A percentile compares a stretch with the other conserved stretches of the same genome.
Evolutionary conservation across 768 basidiomycete species (phyloP).

Genomic region (Pisolithus albus): DNA sequence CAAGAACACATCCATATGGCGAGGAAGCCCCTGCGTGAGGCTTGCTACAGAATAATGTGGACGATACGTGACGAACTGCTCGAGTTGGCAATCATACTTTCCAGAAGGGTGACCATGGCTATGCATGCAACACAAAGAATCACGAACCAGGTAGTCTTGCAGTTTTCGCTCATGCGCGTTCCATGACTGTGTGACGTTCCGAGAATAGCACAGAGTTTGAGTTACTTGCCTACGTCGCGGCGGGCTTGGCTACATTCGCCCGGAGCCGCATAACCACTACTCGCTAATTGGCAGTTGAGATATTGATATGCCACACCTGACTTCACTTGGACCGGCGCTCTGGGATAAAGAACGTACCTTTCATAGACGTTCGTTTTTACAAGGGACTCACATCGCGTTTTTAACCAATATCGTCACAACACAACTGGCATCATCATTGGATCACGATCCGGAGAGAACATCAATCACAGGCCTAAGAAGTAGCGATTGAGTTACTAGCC

Average conservation of each 20-base stretch:
- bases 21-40: constrained; percentile 7
- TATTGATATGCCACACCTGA: background rate
- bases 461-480: background rate
- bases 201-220: background rate
- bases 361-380: background rate
- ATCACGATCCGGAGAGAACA: background rate
- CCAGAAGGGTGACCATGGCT: constrained; percentile 6
- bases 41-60: background rate
- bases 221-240: background rate
- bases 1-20: constrained; percentile 16
- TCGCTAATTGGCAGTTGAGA: background rate
- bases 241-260: background rate
- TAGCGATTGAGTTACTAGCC: background rate
- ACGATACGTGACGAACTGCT: constrained; percentile 2
- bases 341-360: background rate
- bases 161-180: constrained; percentile 7
- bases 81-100: constrained; percentile 1
- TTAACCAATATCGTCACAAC: constrained; percentile 2
- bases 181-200: constrained; percentile 4
- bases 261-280: constrained; percentile 6
- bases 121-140: background rate
- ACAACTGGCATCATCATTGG: constrained; percentile 1
- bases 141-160: background rate
- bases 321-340: constrained; percentile 8
- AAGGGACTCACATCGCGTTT: constrained; percentile 3